Evolutionary conservation across 768 basidiomycete genomes (phyloP).

Genomic region (Phanerodontia chrysosporium): DNA sequence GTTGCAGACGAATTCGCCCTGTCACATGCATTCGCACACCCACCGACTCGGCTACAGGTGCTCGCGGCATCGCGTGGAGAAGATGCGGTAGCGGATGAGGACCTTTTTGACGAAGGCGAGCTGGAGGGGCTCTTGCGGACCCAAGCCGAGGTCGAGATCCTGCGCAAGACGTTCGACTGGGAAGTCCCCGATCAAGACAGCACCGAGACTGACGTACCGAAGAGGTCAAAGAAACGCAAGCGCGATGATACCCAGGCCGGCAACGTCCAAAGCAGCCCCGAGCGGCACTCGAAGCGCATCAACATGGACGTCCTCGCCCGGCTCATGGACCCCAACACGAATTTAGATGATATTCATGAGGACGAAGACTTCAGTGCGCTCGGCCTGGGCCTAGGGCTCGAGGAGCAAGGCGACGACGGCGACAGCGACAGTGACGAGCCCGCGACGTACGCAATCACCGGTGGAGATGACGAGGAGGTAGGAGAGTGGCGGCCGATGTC

Average conservation of each 20-base stretch:
- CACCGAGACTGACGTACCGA: background rate
- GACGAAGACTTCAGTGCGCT: background rate
- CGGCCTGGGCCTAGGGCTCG: conserved; percentile 9
- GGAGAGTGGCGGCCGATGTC: conserved; percentile 44
- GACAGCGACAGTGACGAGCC: conserved; percentile 4
- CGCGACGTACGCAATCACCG: background rate
- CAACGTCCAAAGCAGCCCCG: conserved; percentile 2
- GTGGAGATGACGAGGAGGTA: conserved; percentile 29
- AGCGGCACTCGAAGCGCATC: conserved; percentile 35
- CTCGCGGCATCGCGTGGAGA: conserved; percentile 53
- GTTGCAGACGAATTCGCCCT: conserved; percentile 35
- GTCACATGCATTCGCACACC: conserved; percentile 22
- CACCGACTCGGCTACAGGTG: conserved; percentile 65
- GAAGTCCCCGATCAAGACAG: conserved; percentile 9
- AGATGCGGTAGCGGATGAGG: conserved; percentile 58
- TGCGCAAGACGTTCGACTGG: conserved; percentile 38
- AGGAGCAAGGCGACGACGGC: too few relatives aligned
- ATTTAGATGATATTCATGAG: conserved; percentile 23
- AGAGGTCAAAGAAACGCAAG: conserved; percentile 4
- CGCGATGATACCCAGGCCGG: background rate
- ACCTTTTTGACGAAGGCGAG: conserved; percentile 68
- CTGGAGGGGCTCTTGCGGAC: conserved; percentile 55
- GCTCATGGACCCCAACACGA: conserved; percentile 37
- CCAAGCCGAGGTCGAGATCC: conserved; percentile 44
- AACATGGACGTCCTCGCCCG: conserved; percentile 54